phyloP scores from a whole-genome alignment of 495 filamentous ascomycete genomes.

The Pseudotulostoma volvatum region DNA sequence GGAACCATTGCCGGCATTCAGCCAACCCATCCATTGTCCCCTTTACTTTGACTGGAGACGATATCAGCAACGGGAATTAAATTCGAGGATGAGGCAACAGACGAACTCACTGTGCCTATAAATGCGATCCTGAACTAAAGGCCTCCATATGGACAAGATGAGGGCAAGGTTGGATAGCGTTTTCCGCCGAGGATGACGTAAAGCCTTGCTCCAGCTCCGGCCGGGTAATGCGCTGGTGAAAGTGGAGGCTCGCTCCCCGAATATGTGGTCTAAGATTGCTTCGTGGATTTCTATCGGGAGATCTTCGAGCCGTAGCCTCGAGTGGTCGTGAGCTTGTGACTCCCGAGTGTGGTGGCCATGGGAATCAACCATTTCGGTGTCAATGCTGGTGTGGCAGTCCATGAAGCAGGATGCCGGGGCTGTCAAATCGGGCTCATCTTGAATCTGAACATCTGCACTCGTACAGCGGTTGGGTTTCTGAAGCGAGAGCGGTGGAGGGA shows the following conservation, averaged over 20 bases:
- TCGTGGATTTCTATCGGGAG: slow-evolving; percentile 59
- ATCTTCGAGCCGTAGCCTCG: slow-evolving; percentile 24
- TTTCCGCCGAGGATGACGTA: slow-evolving; percentile 50
- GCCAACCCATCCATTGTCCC: slow-evolving; percentile 42
- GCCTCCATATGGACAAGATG: slow-evolving; percentile 43
- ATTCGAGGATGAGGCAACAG: background rate
- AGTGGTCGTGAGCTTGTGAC: slow-evolving; percentile 3
- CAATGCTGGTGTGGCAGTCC: slow-evolving; percentile 11
- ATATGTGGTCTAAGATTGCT: slow-evolving; percentile 49
- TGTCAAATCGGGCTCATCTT: slow-evolving; percentile 9
- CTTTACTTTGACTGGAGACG: slow-evolving; percentile 43
- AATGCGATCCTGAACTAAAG: slow-evolving; percentile 48
- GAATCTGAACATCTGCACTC: slow-evolving; percentile 12
- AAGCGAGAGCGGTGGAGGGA: slow-evolving; percentile 8
- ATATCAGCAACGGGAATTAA: slow-evolving; percentile 4
- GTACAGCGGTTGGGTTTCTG: slow-evolving; percentile 14
- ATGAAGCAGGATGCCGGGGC: slow-evolving; percentile 8
- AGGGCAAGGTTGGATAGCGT: slow-evolving; percentile 48
- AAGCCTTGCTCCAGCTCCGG: slow-evolving; percentile 44
- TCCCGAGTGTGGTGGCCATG: slow-evolving; percentile 2
- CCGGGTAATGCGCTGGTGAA: slow-evolving; percentile 32
- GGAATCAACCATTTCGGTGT: slow-evolving; percentile 17
- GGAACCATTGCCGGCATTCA: slow-evolving; percentile 41
- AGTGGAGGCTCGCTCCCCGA: slow-evolving; percentile 45
- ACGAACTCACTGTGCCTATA: slow-evolving; percentile 46